Evolutionary conservation across 202 grass and related monocot species (phyloP), one percentile per base, ranked within the genome.

Genomic region (Zoysia matrella): DNA sequence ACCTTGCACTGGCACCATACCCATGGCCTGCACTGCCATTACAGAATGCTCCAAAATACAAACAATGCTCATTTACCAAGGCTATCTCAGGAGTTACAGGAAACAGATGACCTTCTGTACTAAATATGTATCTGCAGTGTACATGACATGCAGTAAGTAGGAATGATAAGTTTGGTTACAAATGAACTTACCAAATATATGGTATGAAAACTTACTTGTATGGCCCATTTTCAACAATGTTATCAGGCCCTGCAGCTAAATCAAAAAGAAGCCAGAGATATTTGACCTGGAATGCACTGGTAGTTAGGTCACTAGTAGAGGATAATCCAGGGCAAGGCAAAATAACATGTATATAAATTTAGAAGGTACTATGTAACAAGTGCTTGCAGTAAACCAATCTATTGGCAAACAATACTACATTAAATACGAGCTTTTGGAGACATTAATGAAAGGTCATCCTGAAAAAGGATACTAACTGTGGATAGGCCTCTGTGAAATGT

Each of bases 241-340:
- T 98, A 85, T 98, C 95, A 55, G 90, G 88, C 48, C 90, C 88
- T 52, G 90, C 92, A 81, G 90, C 90, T 82, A 94, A 88, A 93
- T 98, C 95, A 91, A 98, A 98, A 75, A 98, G 95, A 79, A 98
- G 92, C 95, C 95, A 98, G 66, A 98, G 90, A 88, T 98, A 98
- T 83, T 98, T 98, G 22, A 98, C 90, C 95, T 98, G 88, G 60
- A 86, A 88, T 77, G 36, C 14, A 54, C 65, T 78, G 52, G 36
- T 72, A 80, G 49, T 88, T 51, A 91, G 81, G 75, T 79, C 52
- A 60, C n/a, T 18, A 55, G 46, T 47, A 83, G 63, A 75, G 53
- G 42, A 80, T 69, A 48, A 30, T 54, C 12, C 44, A 68, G 46
- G 11, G 65, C 77, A 80, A 67, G 56, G 15, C 14, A 58, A 58